Percentiles rank a stretch among this genome's conserved stretches.
phyloP scores from a whole-genome alignment of 352 stramenopile species.

The Globisporangium solare region DNA sequence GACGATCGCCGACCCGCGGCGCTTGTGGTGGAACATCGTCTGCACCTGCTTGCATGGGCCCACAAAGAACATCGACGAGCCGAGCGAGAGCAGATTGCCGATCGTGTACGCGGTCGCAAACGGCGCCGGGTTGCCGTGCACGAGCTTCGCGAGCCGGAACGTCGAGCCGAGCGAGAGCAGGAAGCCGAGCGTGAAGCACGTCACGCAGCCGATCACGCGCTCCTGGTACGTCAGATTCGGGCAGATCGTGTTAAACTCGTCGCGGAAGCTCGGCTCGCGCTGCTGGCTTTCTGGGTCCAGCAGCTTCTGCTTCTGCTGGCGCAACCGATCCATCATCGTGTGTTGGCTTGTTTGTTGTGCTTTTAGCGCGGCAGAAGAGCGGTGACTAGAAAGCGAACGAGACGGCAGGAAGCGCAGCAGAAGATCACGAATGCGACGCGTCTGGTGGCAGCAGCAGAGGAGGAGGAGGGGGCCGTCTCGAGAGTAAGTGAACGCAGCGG shows the following conservation, averaged over 20 bases:
- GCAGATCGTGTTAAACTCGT: slow-evolving; percentile 38
- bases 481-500: too few relatives aligned
- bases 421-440: too few relatives aligned
- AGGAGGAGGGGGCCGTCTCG: too few relatives aligned
- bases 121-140: slow-evolving; percentile 68
- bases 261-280: slow-evolving; percentile 25
- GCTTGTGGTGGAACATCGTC: slow-evolving; percentile 82
- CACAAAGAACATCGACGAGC: slow-evolving; percentile 83
- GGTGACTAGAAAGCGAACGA: too few relatives aligned
- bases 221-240: slow-evolving; percentile 82
- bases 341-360: not conserved
- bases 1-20: slow-evolving; percentile 54
- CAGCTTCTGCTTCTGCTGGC: slow-evolving; percentile 74
- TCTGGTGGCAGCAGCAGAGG: too few relatives aligned
- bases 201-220: slow-evolving; percentile 73
- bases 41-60: slow-evolving; percentile 76
- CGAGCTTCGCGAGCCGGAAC: slow-evolving; percentile 69
- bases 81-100: slow-evolving; percentile 79
- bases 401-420: too few relatives aligned
- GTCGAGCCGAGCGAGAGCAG: slow-evolving; percentile 80
- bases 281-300: slow-evolving; percentile 58
- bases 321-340: slow-evolving; percentile 59
- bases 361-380: not conserved
- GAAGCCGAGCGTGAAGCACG: slow-evolving; percentile 79
- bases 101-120: slow-evolving; percentile 87